Base-by-base conservation (phyloP, 768 basidiomycete species). In the Gloeopeniophorella convolvens region DNA sequence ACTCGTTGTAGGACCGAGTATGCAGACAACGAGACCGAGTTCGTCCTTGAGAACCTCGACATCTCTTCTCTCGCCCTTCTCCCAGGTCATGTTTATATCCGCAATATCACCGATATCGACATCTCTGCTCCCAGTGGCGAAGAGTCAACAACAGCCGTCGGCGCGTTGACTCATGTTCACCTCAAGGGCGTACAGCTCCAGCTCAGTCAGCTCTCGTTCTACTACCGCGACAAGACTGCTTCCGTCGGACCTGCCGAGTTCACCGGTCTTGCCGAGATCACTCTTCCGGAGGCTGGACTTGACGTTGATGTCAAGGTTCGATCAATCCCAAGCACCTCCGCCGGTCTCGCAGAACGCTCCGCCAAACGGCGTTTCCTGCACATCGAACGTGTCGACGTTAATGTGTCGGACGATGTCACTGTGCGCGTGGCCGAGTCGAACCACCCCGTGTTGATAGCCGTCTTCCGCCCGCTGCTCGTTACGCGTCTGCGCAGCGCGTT, bases 41-140 rank as follows among this genome's bases (percentile, higher is more conserved):
- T 88, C 50, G 81, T 86, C 2, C 75, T 88, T 36, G 85, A 88
- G 62, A 82, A 87, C 59, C 69, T 88, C 27, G 78, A 85, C 56
- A 70, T 88, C 16, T 84, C 84, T 3, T 76, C 78, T 0, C 72
- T 86, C 63, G 76, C 74, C 42, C 66, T 86, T 24, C 74, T 83
- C 13, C 85, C 85, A 0, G 83, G 84, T 0, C 82, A 83, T 42
- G 78, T 79, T 6, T 84, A 79, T 63, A 76, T 87, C 30, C 80
- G 83, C 50, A 84, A 85, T 59, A 82, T 84, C 60, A 84, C 83
- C 23, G 75, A 79, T 48, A 63, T 78, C 48, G 78, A 79, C 56
- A 77, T 85, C 57, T 68, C 70, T 3, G 72, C 75, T 0, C 67
- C 72, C 1, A 56, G 61, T 0, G 60, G 59, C 15, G 61, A 69